phyloP scores from a whole-genome alignment of 129 eudicot genomes.

The Helianthus annuus region HanXRQr2.0-SUNRISE NC_035446.2:112167411-112167910 shows the following conservation, averaged over 20 bases:
- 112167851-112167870: constrained; percentile 60
- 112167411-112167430: constrained; percentile 89
- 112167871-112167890: constrained; percentile 89
- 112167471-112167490: constrained; percentile 72
- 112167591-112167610: constrained; percentile 66
- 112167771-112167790: constrained; percentile 51
- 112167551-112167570: constrained; percentile 93
- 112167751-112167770: constrained; percentile 89
- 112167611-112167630: constrained; percentile 72
- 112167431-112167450: constrained; percentile 54
- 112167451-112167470: constrained; percentile 61
- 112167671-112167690: not conserved
- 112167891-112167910: constrained; percentile 36
- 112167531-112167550: constrained; percentile 76
- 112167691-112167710: not conserved
- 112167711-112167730: not conserved
- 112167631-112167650: constrained; percentile 86
- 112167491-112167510: constrained; percentile 65
- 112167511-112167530: constrained; percentile 59
- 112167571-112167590: constrained; percentile 75
- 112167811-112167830: constrained; percentile 70
- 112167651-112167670: constrained; percentile 73
- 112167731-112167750: constrained; percentile 61
- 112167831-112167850: constrained; percentile 62
- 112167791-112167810: constrained; percentile 69